Evolutionary conservation across 2,329 filamentous ascomycete genomes (phyloP).

Genomic region (Pestalotiopsis sp.): DNA sequence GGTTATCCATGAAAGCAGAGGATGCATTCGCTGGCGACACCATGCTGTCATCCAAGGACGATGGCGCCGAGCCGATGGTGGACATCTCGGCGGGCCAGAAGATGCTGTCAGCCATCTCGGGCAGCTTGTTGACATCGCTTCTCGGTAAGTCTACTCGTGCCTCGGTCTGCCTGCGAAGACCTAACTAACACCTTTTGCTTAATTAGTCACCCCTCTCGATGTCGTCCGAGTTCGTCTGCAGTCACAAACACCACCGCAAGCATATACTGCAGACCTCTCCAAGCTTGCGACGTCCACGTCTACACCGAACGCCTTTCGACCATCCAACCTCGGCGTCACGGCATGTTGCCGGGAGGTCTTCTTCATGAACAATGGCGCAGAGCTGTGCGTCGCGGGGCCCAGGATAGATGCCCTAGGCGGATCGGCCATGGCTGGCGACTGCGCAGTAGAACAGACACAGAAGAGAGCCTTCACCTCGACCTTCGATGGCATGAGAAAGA

Average conservation of each 20-base stretch:
- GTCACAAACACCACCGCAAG: slow-evolving; percentile 62
- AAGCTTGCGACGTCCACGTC: slow-evolving; percentile 56
- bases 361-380: slow-evolving; percentile 84
- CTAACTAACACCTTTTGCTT: background rate
- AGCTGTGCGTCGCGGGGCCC: slow-evolving; percentile 75
- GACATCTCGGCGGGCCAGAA: slow-evolving; percentile 84
- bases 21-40: slow-evolving; percentile 33
- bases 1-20: slow-evolving; percentile 30
- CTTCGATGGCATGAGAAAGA: slow-evolving; percentile 88
- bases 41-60: slow-evolving; percentile 33
- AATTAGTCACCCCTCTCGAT: slow-evolving; percentile 85
- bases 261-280: slow-evolving; percentile 49
- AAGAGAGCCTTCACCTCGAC: slow-evolving; percentile 85
- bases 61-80: slow-evolving; percentile 43
- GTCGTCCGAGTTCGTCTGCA: slow-evolving; percentile 95
- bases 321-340: slow-evolving; percentile 82
- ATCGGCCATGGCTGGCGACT: slow-evolving; percentile 58
- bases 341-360: slow-evolving; percentile 97
- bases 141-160: slow-evolving; percentile 62
- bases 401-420: slow-evolving; percentile 47
- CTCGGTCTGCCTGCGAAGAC: background rate
- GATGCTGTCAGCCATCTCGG: slow-evolving; percentile 91
- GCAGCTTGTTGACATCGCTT: slow-evolving; percentile 85
- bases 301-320: slow-evolving; percentile 68
- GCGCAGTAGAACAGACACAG: slow-evolving; percentile 85